Percentiles rank a stretch among this genome's conserved stretches.
These are phyloP conservation scores for Didymellaceae sp. DNA, from an alignment of 2,329 filamentous ascomycete species.

Conservation along the genomic window DNA sequence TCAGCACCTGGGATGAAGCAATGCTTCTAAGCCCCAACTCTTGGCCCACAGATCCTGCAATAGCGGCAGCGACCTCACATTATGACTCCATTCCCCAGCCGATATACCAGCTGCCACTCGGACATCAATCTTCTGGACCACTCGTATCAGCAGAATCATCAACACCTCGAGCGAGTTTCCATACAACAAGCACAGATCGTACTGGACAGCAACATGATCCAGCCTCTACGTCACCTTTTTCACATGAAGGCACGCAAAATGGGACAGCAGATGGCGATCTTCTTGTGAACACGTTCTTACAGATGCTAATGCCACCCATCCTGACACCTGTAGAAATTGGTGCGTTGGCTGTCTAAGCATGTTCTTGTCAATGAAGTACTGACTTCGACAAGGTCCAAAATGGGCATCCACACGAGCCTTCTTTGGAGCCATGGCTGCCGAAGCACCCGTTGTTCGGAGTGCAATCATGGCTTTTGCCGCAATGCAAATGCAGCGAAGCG, in stretches of 20 bases:
- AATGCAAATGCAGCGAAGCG: conserved; percentile 48
- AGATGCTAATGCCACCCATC: conserved; percentile 60
- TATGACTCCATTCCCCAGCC: conserved; percentile 29
- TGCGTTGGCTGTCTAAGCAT: too few relatives aligned
- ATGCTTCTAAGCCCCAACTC: conserved; percentile 42
- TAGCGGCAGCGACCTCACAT: conserved; percentile 15
- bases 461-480: conserved; percentile 62
- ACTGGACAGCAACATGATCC: conserved; percentile 24
- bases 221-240: conserved; percentile 40
- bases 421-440: conserved; percentile 56
- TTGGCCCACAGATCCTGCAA: conserved; percentile 34
- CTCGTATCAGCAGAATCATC: conserved; percentile 12
- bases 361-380: too few relatives aligned
- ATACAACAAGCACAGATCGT: conserved; percentile 24
- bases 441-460: conserved; percentile 56
- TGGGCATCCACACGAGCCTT: conserved; percentile 59
- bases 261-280: conserved; percentile 42
- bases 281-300: conserved; percentile 58
- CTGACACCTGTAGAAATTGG: conserved; percentile 61
- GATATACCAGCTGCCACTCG: conserved; percentile 26
- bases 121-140: conserved; percentile 25
- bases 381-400: conserved; percentile 43
- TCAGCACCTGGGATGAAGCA: conserved; percentile 40
- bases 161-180: conserved; percentile 19
- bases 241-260: conserved; percentile 30